Percentiles rank a stretch among this genome's conserved stretches.
These are phyloP conservation scores for Ophiostoma ulmi DNA, from an alignment of 2,329 filamentous ascomycete genomes.

Conservation along the genomic window DNA sequence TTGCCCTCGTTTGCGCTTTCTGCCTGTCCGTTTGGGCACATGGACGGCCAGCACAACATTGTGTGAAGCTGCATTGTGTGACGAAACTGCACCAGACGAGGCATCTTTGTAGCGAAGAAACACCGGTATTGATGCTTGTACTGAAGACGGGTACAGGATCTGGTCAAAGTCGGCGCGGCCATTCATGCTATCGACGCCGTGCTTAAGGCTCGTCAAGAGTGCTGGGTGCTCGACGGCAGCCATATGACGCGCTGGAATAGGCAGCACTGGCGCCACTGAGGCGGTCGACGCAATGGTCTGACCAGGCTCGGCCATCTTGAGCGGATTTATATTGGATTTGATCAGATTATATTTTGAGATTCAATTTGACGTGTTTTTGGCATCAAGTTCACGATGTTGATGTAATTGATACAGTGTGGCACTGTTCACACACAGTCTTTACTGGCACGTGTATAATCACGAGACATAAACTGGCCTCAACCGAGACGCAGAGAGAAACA, in stretches of 20 bases:
- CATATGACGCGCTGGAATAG: slow-evolving; percentile 38
- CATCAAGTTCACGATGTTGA: slow-evolving; percentile 6
- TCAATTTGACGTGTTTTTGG: not conserved
- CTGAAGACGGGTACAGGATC: slow-evolving; percentile 43
- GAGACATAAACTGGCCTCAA: not conserved
- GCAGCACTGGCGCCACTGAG: slow-evolving; percentile 37
- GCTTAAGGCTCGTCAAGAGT: slow-evolving; percentile 39
- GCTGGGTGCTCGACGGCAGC: slow-evolving; percentile 44
- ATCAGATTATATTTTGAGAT: not conserved
- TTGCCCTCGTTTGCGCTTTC: slow-evolving; percentile 77
- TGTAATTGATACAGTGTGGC: slow-evolving; percentile 6
- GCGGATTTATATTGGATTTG: not conserved
- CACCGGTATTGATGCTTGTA: slow-evolving; percentile 55
- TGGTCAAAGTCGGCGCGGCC: slow-evolving; percentile 38
- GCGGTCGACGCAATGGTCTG: slow-evolving; percentile 28
- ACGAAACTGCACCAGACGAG: slow-evolving; percentile 70
- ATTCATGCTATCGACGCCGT: slow-evolving; percentile 41
- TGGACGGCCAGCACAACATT: slow-evolving; percentile 84
- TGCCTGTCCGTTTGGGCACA: slow-evolving; percentile 78
- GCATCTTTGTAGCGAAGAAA: slow-evolving; percentile 76
- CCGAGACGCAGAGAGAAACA: not conserved
- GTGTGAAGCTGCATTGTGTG: slow-evolving; percentile 68
- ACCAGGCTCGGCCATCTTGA: not conserved
- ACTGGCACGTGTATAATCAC: not conserved
- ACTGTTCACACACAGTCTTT: not conserved